phyloP scores from a whole-genome alignment of 306 rosid species.

The Castanopsis chinensis region DNA sequence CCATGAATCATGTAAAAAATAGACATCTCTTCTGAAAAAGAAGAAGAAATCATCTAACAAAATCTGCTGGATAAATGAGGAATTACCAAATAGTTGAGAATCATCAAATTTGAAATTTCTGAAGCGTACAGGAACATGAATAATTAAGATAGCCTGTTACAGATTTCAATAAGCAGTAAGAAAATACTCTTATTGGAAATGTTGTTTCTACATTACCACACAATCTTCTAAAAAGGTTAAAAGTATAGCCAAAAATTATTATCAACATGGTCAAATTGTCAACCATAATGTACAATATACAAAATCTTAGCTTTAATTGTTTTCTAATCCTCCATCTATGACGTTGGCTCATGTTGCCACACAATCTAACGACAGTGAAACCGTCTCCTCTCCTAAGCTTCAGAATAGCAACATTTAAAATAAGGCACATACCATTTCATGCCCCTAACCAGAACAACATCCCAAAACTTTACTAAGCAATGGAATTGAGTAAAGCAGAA shows the following conservation, averaged over 20 bases:
- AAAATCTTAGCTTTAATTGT: background rate
- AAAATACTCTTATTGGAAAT: background rate
- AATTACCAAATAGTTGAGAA: slow-evolving; percentile 68
- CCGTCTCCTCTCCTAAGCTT: no score
- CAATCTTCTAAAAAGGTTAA: background rate
- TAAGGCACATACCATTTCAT: background rate
- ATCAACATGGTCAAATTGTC: background rate
- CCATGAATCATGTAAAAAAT: background rate
- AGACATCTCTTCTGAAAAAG: background rate
- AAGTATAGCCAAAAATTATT: background rate
- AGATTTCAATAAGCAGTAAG: slow-evolving; percentile 30
- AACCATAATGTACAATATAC: slow-evolving; percentile 5
- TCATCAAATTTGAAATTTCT: slow-evolving; percentile 71
- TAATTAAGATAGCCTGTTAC: slow-evolving; percentile 81
- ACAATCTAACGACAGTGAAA: no score
- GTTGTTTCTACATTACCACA: background rate
- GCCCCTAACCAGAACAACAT: slow-evolving; percentile 8
- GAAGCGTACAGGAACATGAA: slow-evolving; percentile 76
- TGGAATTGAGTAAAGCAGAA: slow-evolving; percentile 4
- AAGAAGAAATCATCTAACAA: slow-evolving; percentile 10
- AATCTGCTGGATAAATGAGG: background rate
- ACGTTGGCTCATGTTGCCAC: no score
- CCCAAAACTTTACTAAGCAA: slow-evolving; percentile 1
- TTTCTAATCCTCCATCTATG: background rate
- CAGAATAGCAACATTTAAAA: background rate